A percentile compares a stretch with the other conserved stretches of the same genome.
Conservation (phyloP, 352 stramenopile species). For the Phytophthora capsici region DNA sequence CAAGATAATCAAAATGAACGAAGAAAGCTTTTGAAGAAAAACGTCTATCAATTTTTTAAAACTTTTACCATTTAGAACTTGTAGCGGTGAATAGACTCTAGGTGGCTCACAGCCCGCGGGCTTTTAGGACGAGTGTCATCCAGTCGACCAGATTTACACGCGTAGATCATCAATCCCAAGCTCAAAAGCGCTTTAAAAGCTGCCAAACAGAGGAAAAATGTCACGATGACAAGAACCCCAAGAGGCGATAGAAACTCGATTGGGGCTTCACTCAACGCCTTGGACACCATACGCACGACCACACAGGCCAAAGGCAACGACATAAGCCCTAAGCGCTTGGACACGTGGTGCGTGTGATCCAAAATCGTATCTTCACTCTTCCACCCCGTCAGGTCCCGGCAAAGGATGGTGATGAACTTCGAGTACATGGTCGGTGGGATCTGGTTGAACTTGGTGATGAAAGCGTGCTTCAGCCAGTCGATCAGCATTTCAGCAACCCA, state of each 20-base stretch:
- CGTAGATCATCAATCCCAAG: slow-evolving; percentile 82
- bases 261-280: slow-evolving; percentile 58
- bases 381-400: slow-evolving; percentile 95
- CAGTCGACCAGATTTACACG: slow-evolving; percentile 63
- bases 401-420: slow-evolving; percentile 96
- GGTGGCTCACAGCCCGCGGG: slow-evolving; percentile 56
- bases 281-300: slow-evolving; percentile 82
- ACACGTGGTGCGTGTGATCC: slow-evolving; percentile 95
- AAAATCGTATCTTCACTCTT: slow-evolving; percentile 91
- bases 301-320: slow-evolving; percentile 96
- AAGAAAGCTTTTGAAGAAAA: slow-evolving; percentile 36
- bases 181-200: slow-evolving; percentile 84
- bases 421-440: slow-evolving; percentile 94
- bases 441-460: slow-evolving; percentile 99
- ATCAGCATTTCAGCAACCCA: slow-evolving; percentile 94
- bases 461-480: slow-evolving; percentile 99
- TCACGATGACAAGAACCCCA: slow-evolving; percentile 54
- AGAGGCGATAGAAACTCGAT: slow-evolving; percentile 46
- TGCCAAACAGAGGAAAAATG: slow-evolving; percentile 76
- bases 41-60: slow-evolving; percentile 8
- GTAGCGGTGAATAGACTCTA: slow-evolving; percentile 73
- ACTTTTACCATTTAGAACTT: slow-evolving; percentile 24
- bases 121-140: slow-evolving; percentile 77
- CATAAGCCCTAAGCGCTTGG: slow-evolving; percentile 93
- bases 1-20: slow-evolving; percentile 38